phyloP scores from a whole-genome alignment of 371 early-diverging fungal species.

The Actinomortierella wolfii region DNA sequence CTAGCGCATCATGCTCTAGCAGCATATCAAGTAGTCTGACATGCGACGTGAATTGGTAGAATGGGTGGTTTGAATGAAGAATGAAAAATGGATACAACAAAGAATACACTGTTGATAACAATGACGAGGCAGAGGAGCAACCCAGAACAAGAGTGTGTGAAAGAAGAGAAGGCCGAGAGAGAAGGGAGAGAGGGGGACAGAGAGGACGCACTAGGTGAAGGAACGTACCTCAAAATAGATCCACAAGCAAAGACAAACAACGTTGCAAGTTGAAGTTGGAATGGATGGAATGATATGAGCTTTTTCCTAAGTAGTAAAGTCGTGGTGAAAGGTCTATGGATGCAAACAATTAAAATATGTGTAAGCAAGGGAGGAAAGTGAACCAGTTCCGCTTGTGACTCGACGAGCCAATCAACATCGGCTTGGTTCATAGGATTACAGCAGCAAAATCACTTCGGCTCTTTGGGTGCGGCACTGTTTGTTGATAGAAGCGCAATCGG shows the following conservation, averaged over 20 bases:
- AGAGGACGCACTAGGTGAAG: neutral
- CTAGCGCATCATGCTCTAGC: too few relatives aligned
- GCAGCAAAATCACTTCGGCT: too few relatives aligned
- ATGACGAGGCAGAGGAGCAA: too few relatives aligned
- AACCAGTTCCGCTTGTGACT: neutral
- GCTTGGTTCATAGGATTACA: too few relatives aligned
- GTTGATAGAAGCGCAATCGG: too few relatives aligned
- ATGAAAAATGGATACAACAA: neutral
- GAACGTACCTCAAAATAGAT: neutral
- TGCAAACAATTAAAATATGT: neutral
- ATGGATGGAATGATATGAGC: conserved; percentile 5
- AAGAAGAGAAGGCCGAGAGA: too few relatives aligned
- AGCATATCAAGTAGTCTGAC: conserved; percentile 1
- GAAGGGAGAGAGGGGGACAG: neutral
- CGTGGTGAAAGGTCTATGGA: neutral
- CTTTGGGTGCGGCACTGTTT: too few relatives aligned
- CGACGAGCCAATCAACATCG: too few relatives aligned
- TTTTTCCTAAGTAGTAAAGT: too few relatives aligned
- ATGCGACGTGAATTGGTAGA: conserved; percentile 9
- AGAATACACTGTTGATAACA: neutral
- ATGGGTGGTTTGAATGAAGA: conserved; percentile 7
- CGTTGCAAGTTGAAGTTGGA: conserved; percentile 7
- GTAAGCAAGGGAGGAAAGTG: neutral
- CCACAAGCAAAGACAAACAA: neutral
- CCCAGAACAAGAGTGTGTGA: conserved; percentile 4